These are phyloP conservation scores for Chytriomyces confervae DNA, from an alignment of 192 early-diverging fungal species.

Conservation along the genomic window DNA sequence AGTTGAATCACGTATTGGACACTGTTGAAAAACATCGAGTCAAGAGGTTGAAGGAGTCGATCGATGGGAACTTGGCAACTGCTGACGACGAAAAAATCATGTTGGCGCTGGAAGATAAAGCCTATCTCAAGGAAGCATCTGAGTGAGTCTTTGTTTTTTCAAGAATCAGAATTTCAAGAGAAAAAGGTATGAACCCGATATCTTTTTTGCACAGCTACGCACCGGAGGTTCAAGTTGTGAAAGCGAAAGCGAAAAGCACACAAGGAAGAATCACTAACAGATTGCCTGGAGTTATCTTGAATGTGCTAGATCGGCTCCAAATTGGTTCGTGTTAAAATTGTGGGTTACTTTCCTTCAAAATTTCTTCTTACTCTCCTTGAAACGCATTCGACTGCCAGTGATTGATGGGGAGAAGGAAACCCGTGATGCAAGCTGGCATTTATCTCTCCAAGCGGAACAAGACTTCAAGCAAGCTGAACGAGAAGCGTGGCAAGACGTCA, in stretches of 20 bases:
- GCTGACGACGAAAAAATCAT: constrained; percentile 9
- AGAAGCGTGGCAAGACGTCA: constrained; percentile 19
- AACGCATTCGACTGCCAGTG: background rate
- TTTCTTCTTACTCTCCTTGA: background rate
- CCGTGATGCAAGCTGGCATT: constrained; percentile 27
- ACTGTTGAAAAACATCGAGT: background rate
- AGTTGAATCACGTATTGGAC: constrained; percentile 1
- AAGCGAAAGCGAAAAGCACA: background rate
- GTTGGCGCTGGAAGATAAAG: constrained; percentile 7
- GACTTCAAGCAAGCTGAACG: constrained; percentile 26
- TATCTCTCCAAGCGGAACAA: constrained; percentile 8
- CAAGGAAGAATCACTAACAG: constrained; percentile 2
- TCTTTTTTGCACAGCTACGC: background rate
- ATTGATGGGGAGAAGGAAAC: constrained; percentile 25
- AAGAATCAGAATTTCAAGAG: background rate
- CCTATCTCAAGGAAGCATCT: background rate
- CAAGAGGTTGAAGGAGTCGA: background rate
- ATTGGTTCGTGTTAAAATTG: background rate
- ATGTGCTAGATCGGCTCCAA: constrained; percentile 12
- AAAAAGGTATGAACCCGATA: background rate
- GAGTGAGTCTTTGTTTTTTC: background rate
- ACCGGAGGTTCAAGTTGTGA: background rate
- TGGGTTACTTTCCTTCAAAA: background rate
- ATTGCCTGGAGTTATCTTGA: constrained; percentile 16
- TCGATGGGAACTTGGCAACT: background rate